Percentiles rank a stretch among this genome's conserved stretches.
Conservation (phyloP, 805 yeast species). For the Ogataea methanolica region DNA sequence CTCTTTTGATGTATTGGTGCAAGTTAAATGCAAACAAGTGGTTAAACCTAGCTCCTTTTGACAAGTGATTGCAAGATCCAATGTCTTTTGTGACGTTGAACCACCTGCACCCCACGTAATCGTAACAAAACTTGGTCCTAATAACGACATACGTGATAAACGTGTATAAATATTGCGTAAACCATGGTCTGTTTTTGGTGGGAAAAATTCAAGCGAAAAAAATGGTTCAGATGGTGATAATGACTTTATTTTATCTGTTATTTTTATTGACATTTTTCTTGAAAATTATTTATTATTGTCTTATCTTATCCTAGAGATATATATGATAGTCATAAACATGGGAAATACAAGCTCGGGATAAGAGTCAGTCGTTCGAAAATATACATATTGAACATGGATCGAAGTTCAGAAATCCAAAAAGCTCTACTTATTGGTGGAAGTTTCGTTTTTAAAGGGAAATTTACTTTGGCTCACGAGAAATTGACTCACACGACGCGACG, state of each 20-base stretch:
- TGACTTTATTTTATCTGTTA: conserved; percentile 47
- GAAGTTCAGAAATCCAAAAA: too few relatives aligned
- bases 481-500: too few relatives aligned
- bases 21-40: conserved; percentile 90
- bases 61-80: conserved; percentile 76
- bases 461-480: too few relatives aligned
- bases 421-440: too few relatives aligned
- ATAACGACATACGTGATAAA: conserved; percentile 79
- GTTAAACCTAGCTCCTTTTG: conserved; percentile 75
- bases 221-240: conserved; percentile 46
- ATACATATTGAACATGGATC: too few relatives aligned
- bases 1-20: conserved; percentile 82
- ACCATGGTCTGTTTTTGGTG: conserved; percentile 92
- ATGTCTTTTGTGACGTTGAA: conserved; percentile 78
- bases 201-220: conserved; percentile 91
- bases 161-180: conserved; percentile 80
- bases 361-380: too few relatives aligned
- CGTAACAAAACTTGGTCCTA: conserved; percentile 86
- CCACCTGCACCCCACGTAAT: conserved; percentile 99
- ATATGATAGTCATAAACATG: background rate
- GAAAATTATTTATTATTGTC: background rate
- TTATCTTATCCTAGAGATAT: background rate
- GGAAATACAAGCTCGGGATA: background rate
- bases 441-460: too few relatives aligned
- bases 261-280: conserved; percentile 29